phyloP scores from a whole-genome alignment of 2,329 filamentous ascomycete species.

The Xylariales sp. region DNA sequence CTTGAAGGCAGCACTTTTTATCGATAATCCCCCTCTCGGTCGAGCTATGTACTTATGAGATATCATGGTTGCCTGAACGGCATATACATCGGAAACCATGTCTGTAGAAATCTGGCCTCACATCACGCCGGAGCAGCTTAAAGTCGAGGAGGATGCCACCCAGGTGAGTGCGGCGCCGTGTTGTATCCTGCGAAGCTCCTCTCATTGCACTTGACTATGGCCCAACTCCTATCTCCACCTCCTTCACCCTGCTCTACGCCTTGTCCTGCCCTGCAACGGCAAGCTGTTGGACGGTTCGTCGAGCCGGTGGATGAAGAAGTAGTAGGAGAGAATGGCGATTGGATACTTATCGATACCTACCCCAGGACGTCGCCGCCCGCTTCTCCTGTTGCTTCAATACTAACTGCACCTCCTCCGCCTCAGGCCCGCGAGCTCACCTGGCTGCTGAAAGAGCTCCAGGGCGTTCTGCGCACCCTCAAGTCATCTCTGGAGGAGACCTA shows the following conservation, averaged over 20 bases:
- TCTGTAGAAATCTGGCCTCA: slow-evolving; percentile 57
- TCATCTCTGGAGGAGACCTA: slow-evolving; percentile 83
- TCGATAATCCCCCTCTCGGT: too few relatives aligned
- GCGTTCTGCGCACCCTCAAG: slow-evolving; percentile 45
- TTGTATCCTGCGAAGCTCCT: too few relatives aligned
- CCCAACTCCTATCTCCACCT: slow-evolving; percentile 1
- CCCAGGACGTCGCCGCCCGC: too few relatives aligned
- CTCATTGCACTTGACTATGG: too few relatives aligned
- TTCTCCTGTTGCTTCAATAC: too few relatives aligned
- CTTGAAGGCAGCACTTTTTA: too few relatives aligned
- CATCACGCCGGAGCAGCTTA: slow-evolving; percentile 45
- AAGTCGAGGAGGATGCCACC: slow-evolving; percentile 42
- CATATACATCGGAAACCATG: too few relatives aligned
- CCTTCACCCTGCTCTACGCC: not conserved
- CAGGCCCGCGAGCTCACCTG: slow-evolving; percentile 46
- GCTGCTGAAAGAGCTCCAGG: slow-evolving; percentile 46
- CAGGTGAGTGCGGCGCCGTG: slow-evolving; percentile 35
- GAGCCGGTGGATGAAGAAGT: too few relatives aligned
- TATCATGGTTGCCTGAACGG: too few relatives aligned
- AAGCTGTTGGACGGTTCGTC: slow-evolving; percentile 8
- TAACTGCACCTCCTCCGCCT: slow-evolving; percentile 3
- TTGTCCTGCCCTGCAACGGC: not conserved
- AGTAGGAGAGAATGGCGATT: too few relatives aligned
- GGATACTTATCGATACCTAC: slow-evolving; percentile 3
- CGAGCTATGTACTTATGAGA: slow-evolving; percentile 4